Evolutionary conservation across 2,329 filamentous ascomycete genomes (phyloP).

Genomic region (Talaromyces pinophilus): DNA sequence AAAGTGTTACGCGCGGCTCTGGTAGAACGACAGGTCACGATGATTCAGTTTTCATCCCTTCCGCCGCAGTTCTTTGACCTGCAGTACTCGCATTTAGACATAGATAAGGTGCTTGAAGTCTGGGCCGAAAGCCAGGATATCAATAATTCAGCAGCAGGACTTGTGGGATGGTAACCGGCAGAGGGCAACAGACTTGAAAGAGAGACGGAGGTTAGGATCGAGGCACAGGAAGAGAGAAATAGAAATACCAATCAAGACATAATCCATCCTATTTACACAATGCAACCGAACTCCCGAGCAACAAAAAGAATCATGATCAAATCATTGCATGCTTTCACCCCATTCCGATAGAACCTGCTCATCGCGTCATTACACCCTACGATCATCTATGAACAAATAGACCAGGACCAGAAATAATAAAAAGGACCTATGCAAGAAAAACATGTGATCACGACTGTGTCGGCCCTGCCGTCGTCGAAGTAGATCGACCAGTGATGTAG

Average conservation of each 20-base stretch:
- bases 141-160: not conserved
- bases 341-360: not conserved
- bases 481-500: conserved; percentile 57
- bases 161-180: not conserved
- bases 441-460: conserved; percentile 19
- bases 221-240: not conserved
- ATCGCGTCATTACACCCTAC: not conserved
- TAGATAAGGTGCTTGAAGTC: conserved; percentile 12
- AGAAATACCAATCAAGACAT: not conserved
- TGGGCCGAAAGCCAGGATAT: conserved; percentile 12
- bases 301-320: not conserved
- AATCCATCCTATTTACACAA: conserved; percentile 2
- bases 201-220: not conserved
- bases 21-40: conserved; percentile 12
- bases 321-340: conserved; percentile 5
- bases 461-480: not conserved
- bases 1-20: conserved; percentile 6
- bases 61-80: conserved; percentile 16
- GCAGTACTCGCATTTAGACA: conserved; percentile 11
- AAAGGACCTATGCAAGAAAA: not conserved
- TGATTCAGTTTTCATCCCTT: conserved; percentile 9
- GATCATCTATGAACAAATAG: conserved; percentile 5
- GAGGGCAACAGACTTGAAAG: not conserved
- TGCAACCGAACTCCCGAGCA: conserved; percentile 2
- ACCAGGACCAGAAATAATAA: not conserved